Conservation (phyloP, 305 asterid species). For the Fraxinus xanthoxyloides region DNA sequence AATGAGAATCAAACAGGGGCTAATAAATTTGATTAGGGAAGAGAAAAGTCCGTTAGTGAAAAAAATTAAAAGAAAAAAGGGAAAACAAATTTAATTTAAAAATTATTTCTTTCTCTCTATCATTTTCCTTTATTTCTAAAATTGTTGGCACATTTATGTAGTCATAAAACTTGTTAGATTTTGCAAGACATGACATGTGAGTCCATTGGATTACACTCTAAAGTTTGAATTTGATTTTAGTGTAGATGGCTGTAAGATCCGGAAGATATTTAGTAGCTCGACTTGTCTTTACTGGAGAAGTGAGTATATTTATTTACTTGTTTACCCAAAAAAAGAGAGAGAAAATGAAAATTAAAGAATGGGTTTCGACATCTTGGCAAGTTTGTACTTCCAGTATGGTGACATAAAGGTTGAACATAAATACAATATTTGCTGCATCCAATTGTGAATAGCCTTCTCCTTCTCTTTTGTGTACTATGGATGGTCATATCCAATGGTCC, state of each 20-base stretch:
- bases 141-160: not conserved
- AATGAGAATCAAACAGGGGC: no score
- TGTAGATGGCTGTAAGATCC: not conserved
- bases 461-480: not conserved
- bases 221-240: not conserved
- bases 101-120: not conserved
- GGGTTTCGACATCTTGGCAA: not conserved
- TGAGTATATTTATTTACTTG: not conserved
- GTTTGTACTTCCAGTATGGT: not conserved
- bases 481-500: constrained; percentile 11
- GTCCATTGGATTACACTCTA: not conserved
- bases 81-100: not conserved
- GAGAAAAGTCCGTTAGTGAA: not conserved
- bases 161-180: not conserved
- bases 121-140: not conserved
- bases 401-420: constrained; percentile 17
- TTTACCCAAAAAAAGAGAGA: not conserved
- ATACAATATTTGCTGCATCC: not conserved
- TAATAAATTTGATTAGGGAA: not conserved
- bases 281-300: not conserved
- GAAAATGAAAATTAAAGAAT: not conserved
- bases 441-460: not conserved
- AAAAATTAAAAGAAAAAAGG: no score
- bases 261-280: not conserved
- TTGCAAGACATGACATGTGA: not conserved